Evolutionary conservation across 169 alveolate genomes (phyloP), one percentile per base, ranked within the genome.

Genomic region (Nephromyces sp.): DNA sequence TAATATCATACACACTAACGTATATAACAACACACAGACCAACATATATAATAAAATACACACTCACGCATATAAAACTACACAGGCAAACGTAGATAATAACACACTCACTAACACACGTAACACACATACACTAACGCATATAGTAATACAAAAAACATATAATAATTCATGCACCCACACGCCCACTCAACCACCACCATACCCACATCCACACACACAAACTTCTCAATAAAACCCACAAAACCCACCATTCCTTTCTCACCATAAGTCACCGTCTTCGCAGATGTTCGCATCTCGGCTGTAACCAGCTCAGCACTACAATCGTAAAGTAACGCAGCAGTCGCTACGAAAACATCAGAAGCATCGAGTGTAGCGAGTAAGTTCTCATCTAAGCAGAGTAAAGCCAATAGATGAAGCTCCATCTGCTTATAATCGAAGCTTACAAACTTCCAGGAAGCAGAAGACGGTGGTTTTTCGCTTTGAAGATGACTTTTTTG

Each of bases 371-470:
- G 63, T 52, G 72, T 62, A 25, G 61, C 61, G 28, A 79, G 78
- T 33, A 83, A 51, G 8, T 75, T 66, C 0, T 28, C 29, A 72
- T 83, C 88, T 31, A 73, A 70, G 52, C 84, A 79, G 0, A 83
- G 74, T 32, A 75, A 79, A 3, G 87, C 88, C 83, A 83, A 74
- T 27, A 83, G 79, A 79, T 75, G 77, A 61, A 83, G 70, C 70
- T 83, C 88, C 88, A 83, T 83, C 32, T 83, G 85, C 30, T 67
- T 71, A 31, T 83, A 83, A 67, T 83, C 88, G 27, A 83, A 64
- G 2, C 85, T 69, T 28, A 83, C 52, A 15, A 82, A 74, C 6
- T 74, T 74, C 77, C 77, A 70, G 2, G 73, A 66, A 31, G 57
- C n/a, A n/a, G n/a, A n/a, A n/a, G n/a, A n/a, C n/a, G n/a, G n/a